Evolutionary conservation across 192 early-diverging fungal species (phyloP).

Genomic region (Phlyctochytrium arcticum): DNA sequence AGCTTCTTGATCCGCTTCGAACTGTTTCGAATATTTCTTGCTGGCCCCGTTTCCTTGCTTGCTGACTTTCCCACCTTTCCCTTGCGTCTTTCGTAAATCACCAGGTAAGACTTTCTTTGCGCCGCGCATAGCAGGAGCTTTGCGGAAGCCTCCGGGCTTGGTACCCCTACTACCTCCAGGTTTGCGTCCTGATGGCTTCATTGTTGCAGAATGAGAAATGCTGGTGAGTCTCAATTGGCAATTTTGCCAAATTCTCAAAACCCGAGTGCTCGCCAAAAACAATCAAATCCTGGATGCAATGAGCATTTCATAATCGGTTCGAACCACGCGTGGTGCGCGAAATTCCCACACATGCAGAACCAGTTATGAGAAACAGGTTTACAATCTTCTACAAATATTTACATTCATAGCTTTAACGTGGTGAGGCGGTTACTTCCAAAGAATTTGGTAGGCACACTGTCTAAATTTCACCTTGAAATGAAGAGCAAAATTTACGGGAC

Average conservation of each 20-base stretch:
- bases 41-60: slow-evolving; percentile 1
- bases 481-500: too few species aligned
- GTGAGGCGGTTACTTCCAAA: too few species aligned
- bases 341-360: too few species aligned
- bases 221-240: not conserved
- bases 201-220: not conserved
- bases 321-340: too few species aligned
- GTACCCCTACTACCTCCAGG: not conserved
- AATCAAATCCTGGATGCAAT: too few species aligned
- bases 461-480: too few species aligned
- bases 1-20: not conserved
- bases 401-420: too few species aligned
- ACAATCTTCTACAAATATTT: too few species aligned
- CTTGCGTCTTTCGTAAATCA: not conserved
- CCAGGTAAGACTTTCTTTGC: not conserved
- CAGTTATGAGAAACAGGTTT: too few species aligned
- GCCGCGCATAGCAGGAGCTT: not conserved
- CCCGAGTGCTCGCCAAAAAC: not conserved
- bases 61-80: not conserved
- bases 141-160: not conserved
- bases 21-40: not conserved
- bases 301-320: too few species aligned
- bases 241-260: not conserved
- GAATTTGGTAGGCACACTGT: too few species aligned
- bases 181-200: not conserved